A percentile compares a stretch with the other conserved stretches of the same genome.
Evolutionary conservation across 163 green algal genomes (phyloP).

Genomic region (Scenedesmus sp.): DNA sequence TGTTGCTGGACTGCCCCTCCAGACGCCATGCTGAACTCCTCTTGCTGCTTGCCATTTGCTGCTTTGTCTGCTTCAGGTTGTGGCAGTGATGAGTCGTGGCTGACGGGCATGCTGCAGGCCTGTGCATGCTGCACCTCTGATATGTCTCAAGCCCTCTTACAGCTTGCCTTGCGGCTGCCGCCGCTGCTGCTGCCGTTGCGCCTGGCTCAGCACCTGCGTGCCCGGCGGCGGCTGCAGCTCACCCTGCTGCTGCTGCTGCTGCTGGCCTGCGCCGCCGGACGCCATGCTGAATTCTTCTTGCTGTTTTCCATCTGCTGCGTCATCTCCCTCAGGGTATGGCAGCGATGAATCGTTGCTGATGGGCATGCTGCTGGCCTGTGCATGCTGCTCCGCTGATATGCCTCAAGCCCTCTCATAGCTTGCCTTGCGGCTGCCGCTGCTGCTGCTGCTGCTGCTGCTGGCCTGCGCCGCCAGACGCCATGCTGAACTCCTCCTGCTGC

Average conservation of each 20-base stretch:
- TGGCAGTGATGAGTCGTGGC: conserved; percentile 61
- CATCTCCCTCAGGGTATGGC: conserved; percentile 48
- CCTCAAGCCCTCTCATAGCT: too few relatives aligned
- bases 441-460: not conserved
- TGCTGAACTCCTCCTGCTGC: not conserved
- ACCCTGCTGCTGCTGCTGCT: not conserved
- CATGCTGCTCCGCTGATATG: conserved; percentile 49
- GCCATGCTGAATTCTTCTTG: not conserved
- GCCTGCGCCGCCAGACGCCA: not conserved
- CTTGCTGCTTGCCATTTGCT: not conserved
- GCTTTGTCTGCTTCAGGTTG: conserved; percentile 21
- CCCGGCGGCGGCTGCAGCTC: not conserved
- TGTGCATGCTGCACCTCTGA: conserved; percentile 48
- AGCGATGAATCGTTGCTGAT: conserved; percentile 62
- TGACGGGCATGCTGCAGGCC: conserved; percentile 58
- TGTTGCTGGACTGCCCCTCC: not conserved
- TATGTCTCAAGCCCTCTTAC: conserved; percentile 49
- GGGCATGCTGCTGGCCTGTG: conserved; percentile 56
- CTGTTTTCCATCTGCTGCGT: not conserved
- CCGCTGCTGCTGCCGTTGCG: not conserved
- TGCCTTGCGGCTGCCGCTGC: not conserved
- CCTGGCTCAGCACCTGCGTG: not conserved
- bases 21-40: not conserved
- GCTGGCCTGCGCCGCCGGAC: not conserved
- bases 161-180: not conserved